phyloP scores from a whole-genome alignment of 2,329 filamentous ascomycete genomes.

The Venturia oleaginea region DNA sequence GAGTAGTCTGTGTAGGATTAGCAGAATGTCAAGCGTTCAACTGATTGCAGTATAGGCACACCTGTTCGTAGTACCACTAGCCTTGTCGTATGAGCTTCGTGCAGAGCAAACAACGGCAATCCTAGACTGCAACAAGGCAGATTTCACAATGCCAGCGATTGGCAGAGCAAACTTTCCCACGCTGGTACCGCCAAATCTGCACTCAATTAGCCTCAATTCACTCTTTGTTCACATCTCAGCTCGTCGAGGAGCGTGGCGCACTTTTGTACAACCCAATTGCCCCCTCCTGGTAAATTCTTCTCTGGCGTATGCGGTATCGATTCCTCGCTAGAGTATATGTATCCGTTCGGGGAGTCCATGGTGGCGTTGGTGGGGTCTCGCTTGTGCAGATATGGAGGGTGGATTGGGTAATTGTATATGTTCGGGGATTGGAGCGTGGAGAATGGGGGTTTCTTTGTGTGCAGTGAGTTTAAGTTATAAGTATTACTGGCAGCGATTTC shows the following conservation, averaged over 20 bases:
- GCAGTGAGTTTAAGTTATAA: background rate
- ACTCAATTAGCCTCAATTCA: background rate
- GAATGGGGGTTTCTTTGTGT: conserved; percentile 6
- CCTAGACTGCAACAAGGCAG: conserved; percentile 51
- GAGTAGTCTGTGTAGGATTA: conserved; percentile 29
- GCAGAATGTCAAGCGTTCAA: background rate
- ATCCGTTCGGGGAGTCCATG: conserved; percentile 16
- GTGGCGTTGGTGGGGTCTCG: conserved; percentile 14
- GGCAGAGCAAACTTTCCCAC: conserved; percentile 48
- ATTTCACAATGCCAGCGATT: conserved; percentile 15
- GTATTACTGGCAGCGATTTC: background rate
- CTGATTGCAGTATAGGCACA: background rate
- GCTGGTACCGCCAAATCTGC: conserved; percentile 78
- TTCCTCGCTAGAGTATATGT: conserved; percentile 18
- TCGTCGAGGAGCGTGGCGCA: conserved; percentile 47
- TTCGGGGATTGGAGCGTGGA: background rate
- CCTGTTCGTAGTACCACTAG: conserved; percentile 69
- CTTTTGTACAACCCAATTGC: conserved; percentile 79
- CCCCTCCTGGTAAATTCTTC: conserved; percentile 39
- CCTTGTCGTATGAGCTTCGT: conserved; percentile 86
- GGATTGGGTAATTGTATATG: conserved; percentile 16
- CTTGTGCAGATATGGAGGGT: conserved; percentile 15
- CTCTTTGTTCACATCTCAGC: background rate
- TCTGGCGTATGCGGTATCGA: conserved; percentile 34
- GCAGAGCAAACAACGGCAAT: conserved; percentile 94